phyloP scores from a whole-genome alignment of 208 protist genomes.

The Endotrypanum monterogeii region DNA sequence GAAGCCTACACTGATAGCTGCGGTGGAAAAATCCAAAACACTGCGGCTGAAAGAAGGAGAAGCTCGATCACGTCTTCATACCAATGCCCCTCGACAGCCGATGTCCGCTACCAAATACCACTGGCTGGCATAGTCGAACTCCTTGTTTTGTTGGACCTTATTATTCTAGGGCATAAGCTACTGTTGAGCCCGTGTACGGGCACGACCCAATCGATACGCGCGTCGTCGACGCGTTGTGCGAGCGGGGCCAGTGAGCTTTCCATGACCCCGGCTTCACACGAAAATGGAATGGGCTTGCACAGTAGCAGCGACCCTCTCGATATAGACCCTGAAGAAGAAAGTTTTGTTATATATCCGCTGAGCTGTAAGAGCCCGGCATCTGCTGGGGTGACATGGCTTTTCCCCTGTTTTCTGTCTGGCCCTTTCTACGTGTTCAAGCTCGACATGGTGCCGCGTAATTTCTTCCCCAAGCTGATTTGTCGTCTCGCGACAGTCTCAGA shows the following conservation, averaged over 20 bases:
- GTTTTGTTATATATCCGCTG: constrained; percentile 68
- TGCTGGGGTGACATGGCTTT: constrained; percentile 51
- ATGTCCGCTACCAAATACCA: constrained; percentile 16
- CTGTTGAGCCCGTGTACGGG: constrained; percentile 10
- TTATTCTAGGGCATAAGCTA: constrained; percentile 35
- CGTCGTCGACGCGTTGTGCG: not conserved
- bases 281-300: not conserved
- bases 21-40: not conserved
- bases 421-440: constrained; percentile 86
- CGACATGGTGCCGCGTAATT: constrained; percentile 69
- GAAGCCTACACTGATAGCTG: not conserved
- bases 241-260: not conserved
- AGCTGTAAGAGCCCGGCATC: constrained; percentile 50
- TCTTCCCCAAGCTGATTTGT: constrained; percentile 72
- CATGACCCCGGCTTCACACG: not conserved
- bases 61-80: not conserved
- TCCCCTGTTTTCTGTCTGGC: constrained; percentile 66
- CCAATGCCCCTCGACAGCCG: not conserved
- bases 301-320: not conserved
- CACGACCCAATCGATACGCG: not conserved
- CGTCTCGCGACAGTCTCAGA: constrained; percentile 46
- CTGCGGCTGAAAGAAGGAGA: not conserved
- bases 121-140: constrained; percentile 30
- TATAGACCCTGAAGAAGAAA: constrained; percentile 28
- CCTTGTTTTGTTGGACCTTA: constrained; percentile 23